phyloP scores from a whole-genome alignment of 441 rosid genomes.

The Pelargonium fulgidum region DNA sequence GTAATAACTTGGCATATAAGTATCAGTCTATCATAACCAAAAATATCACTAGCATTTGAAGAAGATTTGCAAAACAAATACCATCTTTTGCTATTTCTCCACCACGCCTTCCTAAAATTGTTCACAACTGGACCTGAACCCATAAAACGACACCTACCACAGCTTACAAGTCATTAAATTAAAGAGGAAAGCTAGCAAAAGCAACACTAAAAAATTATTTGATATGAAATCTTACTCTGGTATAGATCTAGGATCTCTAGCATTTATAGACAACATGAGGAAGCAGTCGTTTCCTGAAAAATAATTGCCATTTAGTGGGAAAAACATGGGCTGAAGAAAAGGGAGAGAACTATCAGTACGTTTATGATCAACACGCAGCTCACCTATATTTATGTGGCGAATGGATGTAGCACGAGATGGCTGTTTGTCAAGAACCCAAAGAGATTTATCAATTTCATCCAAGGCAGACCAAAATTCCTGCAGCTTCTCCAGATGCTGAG shows the following conservation, averaged over 20 bases:
- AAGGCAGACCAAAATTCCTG: conserved; percentile 66
- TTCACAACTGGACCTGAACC: conserved; percentile 36
- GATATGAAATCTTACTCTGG: conserved; percentile 54
- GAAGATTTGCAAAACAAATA: conserved; percentile 18
- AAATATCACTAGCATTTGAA: conserved; percentile 7
- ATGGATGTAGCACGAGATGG: conserved; percentile 39
- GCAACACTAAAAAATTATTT: conserved; percentile 12
- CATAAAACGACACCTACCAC: conserved; percentile 54
- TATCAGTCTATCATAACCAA: neutral
- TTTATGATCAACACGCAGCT: conserved; percentile 13
- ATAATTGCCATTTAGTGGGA: neutral
- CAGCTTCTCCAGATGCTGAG: conserved; percentile 58
- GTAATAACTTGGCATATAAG: conserved; percentile 5
- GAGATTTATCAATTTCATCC: conserved; percentile 61
- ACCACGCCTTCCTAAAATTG: conserved; percentile 42
- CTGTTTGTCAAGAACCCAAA: conserved; percentile 43
- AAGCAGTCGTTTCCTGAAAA: conserved; percentile 50
- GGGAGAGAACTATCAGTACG: neutral
- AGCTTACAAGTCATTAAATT: conserved; percentile 19
- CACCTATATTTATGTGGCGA: conserved; percentile 52
- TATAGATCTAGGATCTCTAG: conserved; percentile 46
- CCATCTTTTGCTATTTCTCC: conserved; percentile 54
- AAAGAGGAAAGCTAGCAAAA: conserved; percentile 9
- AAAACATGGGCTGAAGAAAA: neutral
- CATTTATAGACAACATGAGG: conserved; percentile 36